Evolutionary conservation across 75 land plant genomes (phyloP).

Genomic region (Gnetum montanum): DNA sequence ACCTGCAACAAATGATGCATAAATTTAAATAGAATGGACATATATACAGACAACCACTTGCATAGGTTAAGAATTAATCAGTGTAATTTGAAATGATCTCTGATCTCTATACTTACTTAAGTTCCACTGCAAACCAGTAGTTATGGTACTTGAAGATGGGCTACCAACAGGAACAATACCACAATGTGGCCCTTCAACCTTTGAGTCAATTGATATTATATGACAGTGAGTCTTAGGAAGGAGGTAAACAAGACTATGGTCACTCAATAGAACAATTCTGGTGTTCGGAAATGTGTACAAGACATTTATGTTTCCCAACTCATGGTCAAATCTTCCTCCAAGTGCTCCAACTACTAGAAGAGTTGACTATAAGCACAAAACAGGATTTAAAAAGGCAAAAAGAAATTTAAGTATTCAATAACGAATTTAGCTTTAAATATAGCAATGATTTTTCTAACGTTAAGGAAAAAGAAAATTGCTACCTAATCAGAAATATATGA

Average conservation of each 20-base stretch:
- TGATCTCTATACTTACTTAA: slow-evolving; percentile 42
- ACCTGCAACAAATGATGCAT: too few relatives aligned
- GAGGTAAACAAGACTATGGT: slow-evolving; percentile 71
- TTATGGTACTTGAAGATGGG: slow-evolving; percentile 66
- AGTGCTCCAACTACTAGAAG: slow-evolving; percentile 85
- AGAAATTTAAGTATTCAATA: background rate
- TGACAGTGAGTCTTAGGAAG: slow-evolving; percentile 59
- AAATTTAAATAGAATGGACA: background rate
- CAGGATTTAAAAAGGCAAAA: background rate
- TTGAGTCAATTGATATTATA: slow-evolving; percentile 50
- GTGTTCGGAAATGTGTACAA: slow-evolving; percentile 45
- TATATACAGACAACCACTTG: background rate
- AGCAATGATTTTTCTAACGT: too few relatives aligned
- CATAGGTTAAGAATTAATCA: background rate
- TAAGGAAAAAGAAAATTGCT: too few relatives aligned
- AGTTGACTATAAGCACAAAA: slow-evolving; percentile 33
- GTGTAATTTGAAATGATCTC: background rate
- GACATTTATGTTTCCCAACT: slow-evolving; percentile 80
- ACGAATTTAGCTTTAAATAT: too few relatives aligned
- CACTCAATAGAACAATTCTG: slow-evolving; percentile 72
- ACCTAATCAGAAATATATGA: too few relatives aligned
- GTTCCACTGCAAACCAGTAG: slow-evolving; percentile 94
- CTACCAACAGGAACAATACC: slow-evolving; percentile 79
- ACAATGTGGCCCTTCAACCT: slow-evolving; percentile 89
- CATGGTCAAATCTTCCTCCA: slow-evolving; percentile 97